These are phyloP conservation scores for Cephalotrichum gorgonifer DNA, from an alignment of 2,329 filamentous ascomycete genomes.

Conservation along the genomic window DNA sequence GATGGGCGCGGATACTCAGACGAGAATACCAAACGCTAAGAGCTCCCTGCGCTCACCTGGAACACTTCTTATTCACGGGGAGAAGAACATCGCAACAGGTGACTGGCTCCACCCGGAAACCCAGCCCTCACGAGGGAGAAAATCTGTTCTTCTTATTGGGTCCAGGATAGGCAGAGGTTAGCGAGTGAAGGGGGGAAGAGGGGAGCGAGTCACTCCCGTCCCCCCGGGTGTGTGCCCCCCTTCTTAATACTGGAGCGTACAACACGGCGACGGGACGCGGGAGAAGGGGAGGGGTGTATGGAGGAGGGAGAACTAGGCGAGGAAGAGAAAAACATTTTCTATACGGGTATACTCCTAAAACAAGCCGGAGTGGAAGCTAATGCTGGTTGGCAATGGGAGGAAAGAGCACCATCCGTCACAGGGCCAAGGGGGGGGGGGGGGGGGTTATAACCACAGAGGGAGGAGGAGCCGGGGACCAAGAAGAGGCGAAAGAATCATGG, in stretches of 20 bases:
- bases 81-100: no score
- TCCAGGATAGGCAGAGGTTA: constrained; percentile 18
- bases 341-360: neutral
- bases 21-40: no score
- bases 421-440: neutral
- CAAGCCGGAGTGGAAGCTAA: no score
- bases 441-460: neutral
- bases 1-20: no score
- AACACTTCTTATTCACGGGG: no score
- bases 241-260: neutral
- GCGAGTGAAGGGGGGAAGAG: constrained; percentile 11
- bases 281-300: neutral
- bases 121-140: neutral
- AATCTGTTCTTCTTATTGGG: neutral
- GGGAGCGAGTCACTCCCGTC: neutral
- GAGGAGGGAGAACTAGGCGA: neutral
- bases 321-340: neutral
- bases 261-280: neutral
- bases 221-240: neutral
- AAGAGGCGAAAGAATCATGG: neutral
- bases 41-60: no score
- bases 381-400: no score
- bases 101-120: no score
- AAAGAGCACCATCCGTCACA: neutral
- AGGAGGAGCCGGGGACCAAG: neutral